These are phyloP conservation scores for Stephania japonica DNA, from an alignment of 164 flowering plant genomes.

Conservation along the genomic window DNA sequence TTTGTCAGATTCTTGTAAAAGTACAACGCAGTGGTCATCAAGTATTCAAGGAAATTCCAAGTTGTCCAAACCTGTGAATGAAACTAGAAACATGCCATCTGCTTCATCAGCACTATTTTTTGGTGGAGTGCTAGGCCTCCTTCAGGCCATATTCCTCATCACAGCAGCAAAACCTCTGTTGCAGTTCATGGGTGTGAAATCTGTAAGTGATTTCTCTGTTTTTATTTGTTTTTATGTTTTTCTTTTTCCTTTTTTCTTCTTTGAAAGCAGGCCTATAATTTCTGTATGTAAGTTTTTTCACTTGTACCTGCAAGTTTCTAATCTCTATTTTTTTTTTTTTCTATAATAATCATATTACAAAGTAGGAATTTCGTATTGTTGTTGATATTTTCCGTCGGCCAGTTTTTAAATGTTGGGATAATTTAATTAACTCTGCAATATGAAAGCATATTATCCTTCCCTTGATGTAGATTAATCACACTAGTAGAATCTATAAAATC, in stretches of 20 bases:
- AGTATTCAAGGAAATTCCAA: conserved; percentile 14
- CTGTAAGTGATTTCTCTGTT: conserved; percentile 33
- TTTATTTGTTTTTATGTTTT: neutral
- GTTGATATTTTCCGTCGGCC: too few relatives aligned
- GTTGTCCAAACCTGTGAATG: conserved; percentile 14
- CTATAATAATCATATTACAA: too few relatives aligned
- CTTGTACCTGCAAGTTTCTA: too few relatives aligned
- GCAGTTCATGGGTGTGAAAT: conserved; percentile 52
- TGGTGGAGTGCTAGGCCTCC: conserved; percentile 52
- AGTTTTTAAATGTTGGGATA: too few relatives aligned
- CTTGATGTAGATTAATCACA: too few relatives aligned
- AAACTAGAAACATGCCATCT: conserved; percentile 48
- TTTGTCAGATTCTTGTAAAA: conserved; percentile 25
- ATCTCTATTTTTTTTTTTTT: too few relatives aligned
- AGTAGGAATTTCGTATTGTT: too few relatives aligned
- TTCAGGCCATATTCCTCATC: conserved; percentile 52
- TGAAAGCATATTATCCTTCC: too few relatives aligned
- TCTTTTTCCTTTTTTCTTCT: neutral
- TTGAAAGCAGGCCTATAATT: neutral
- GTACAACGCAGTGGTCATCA: conserved; percentile 8
- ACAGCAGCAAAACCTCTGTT: conserved; percentile 43
- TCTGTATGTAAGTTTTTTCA: neutral
- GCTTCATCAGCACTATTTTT: conserved; percentile 60
- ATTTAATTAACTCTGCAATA: too few relatives aligned
- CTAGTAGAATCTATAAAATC: too few relatives aligned